phyloP scores from a whole-genome alignment of 305 asterid genomes.

The Solanum hybrid region DNA sequence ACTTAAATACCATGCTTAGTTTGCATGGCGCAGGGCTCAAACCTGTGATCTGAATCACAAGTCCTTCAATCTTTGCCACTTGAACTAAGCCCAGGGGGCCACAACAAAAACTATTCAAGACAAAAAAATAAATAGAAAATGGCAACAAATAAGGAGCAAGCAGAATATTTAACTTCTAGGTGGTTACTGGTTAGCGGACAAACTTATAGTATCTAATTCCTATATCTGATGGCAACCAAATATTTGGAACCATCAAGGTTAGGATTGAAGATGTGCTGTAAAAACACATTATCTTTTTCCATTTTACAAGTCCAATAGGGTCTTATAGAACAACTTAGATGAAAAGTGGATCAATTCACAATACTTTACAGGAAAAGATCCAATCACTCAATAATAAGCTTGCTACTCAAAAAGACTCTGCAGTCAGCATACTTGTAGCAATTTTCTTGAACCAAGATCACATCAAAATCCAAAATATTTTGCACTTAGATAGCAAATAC shows the following conservation, averaged over 20 bases:
- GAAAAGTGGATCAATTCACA: not conserved
- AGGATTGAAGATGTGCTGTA: not conserved
- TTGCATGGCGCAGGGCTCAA: not conserved
- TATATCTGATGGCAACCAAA: not conserved
- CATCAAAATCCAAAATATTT: not conserved
- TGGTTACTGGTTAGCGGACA: not conserved
- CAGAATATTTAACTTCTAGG: not conserved
- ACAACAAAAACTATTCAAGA: not conserved
- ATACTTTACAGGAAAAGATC: not conserved
- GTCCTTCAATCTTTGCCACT: not conserved
- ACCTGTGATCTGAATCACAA: not conserved
- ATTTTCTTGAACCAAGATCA: not conserved
- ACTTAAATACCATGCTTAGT: not conserved
- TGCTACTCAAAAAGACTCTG: not conserved
- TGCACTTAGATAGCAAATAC: not conserved
- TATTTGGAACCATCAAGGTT: not conserved
- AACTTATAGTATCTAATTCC: not conserved
- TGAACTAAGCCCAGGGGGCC: not conserved
- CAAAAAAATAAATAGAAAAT: not conserved
- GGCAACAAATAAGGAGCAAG: constrained; percentile 5
- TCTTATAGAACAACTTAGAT: not conserved
- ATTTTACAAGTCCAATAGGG: not conserved
- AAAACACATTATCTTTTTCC: not conserved
- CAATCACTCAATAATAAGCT: not conserved
- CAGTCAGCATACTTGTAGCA: not conserved